Evolutionary conservation across 306 rosid genomes (phyloP).

Genomic region (Acacia crassicarpa): DNA sequence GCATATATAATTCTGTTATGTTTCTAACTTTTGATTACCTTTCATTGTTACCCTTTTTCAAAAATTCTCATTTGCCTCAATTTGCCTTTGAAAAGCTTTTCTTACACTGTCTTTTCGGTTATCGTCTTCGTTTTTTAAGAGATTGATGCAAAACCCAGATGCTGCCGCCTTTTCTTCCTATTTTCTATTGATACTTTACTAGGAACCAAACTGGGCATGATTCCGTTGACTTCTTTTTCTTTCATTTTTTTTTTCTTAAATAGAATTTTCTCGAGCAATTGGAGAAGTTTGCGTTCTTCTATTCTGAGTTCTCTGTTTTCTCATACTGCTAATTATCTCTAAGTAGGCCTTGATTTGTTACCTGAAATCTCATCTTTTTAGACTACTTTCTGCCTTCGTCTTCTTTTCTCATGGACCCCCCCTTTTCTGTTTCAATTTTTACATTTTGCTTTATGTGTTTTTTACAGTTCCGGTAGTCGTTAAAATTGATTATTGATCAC

Average conservation of each 20-base stretch:
- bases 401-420: not conserved
- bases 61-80: not conserved
- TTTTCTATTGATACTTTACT: not conserved
- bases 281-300: not conserved
- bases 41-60: not conserved
- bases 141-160: conserved; percentile 20
- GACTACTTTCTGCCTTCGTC: conserved; percentile 17
- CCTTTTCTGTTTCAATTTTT: conserved; percentile 13
- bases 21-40: not conserved
- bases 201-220: conserved; percentile 19
- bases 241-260: not conserved
- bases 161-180: not conserved
- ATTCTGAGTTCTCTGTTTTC: not conserved
- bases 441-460: conserved; percentile 3
- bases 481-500: conserved; percentile 13
- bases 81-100: conserved; percentile 14
- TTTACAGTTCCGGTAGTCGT: not conserved
- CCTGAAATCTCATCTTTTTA: conserved; percentile 19
- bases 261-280: not conserved
- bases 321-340: conserved; percentile 22
- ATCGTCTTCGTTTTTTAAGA: not conserved
- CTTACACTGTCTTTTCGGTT: not conserved
- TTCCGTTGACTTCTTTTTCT: conserved; percentile 27
- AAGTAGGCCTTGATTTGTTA: conserved; percentile 15
- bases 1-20: not conserved